Evolutionary conservation across 495 filamentous ascomycete species (phyloP).

Genomic region (Hamigera avellanea): DNA sequence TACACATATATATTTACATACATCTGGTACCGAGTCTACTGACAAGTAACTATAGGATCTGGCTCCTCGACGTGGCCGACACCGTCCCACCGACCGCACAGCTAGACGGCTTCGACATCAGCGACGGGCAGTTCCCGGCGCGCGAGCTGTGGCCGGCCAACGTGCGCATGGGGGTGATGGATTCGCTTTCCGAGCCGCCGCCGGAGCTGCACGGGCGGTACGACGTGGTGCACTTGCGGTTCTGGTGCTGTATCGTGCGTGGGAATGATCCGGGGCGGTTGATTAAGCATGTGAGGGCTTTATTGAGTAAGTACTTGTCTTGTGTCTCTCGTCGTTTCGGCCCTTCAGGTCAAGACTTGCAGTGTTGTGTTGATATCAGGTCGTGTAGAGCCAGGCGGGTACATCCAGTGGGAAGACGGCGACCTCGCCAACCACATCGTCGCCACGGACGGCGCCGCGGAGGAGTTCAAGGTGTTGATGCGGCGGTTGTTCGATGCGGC

Average conservation of each 20-base stretch:
- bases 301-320: too few relatives aligned
- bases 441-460: too few relatives aligned
- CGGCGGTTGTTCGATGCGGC: too few relatives aligned
- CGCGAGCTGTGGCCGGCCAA: slow-evolving; percentile 16
- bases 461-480: too few relatives aligned
- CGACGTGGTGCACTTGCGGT: slow-evolving; percentile 27
- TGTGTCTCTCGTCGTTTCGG: too few relatives aligned
- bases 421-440: slow-evolving; percentile 9
- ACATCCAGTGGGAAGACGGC: slow-evolving; percentile 22
- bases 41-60: slow-evolving; percentile 11
- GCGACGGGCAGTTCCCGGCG: slow-evolving; percentile 13
- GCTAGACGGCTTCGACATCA: slow-evolving; percentile 22
- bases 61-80: slow-evolving; percentile 17
- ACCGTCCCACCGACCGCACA: slow-evolving; percentile 10
- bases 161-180: slow-evolving; percentile 12
- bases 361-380: too few relatives aligned
- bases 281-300: slow-evolving; percentile 4
- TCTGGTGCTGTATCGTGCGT: slow-evolving; percentile 15
- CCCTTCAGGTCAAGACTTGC: too few relatives aligned
- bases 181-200: slow-evolving; percentile 13
- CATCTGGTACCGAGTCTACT: background rate
- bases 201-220: slow-evolving; percentile 14
- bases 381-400: slow-evolving; percentile 22
- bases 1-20: too few relatives aligned
- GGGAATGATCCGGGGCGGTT: slow-evolving; percentile 11